Evolutionary conservation across 108 stramenopile species (phyloP).

Genomic region (Parmales sp.): DNA sequence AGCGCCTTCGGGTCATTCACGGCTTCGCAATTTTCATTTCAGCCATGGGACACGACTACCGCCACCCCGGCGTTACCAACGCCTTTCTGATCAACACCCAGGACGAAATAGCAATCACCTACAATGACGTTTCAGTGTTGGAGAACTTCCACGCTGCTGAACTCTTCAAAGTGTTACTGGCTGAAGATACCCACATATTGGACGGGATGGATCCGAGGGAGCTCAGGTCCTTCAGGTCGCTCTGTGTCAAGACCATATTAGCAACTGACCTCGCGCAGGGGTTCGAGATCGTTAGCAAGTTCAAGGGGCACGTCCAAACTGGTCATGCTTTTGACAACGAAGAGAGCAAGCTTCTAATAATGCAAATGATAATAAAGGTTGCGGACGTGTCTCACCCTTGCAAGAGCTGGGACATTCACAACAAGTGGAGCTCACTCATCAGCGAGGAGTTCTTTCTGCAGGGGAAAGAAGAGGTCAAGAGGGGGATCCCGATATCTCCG

Average conservation of each 20-base stretch:
- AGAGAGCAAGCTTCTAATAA: slow-evolving; percentile 19
- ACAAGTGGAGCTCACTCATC: slow-evolving; percentile 54
- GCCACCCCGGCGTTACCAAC: slow-evolving; percentile 73
- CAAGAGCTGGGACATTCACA: slow-evolving; percentile 31
- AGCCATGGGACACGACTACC: slow-evolving; percentile 66
- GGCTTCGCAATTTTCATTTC: slow-evolving; percentile 49
- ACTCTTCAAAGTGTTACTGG: slow-evolving; percentile 27
- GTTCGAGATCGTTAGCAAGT: slow-evolving; percentile 28
- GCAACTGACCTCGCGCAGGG: slow-evolving; percentile 37
- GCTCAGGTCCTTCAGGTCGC: slow-evolving; percentile 15
- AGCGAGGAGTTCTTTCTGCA: slow-evolving; percentile 60
- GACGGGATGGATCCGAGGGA: neutral
- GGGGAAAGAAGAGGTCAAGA: slow-evolving; percentile 55
- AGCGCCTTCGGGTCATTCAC: slow-evolving; percentile 18
- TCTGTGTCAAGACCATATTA: slow-evolving; percentile 32
- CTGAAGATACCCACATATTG: slow-evolving; percentile 27
- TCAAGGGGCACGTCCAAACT: slow-evolving; percentile 18
- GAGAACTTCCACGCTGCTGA: slow-evolving; percentile 68
- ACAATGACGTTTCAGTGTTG: slow-evolving; percentile 61
- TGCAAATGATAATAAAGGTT: slow-evolving; percentile 31
- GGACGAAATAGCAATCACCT: slow-evolving; percentile 48
- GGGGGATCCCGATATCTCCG: slow-evolving; percentile 55
- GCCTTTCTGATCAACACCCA: slow-evolving; percentile 51
- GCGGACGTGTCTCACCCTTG: slow-evolving; percentile 36
- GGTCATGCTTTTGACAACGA: slow-evolving; percentile 17